phyloP scores from a whole-genome alignment of 2,329 filamentous ascomycete genomes.

The Sporothrix mexicana region DNA sequence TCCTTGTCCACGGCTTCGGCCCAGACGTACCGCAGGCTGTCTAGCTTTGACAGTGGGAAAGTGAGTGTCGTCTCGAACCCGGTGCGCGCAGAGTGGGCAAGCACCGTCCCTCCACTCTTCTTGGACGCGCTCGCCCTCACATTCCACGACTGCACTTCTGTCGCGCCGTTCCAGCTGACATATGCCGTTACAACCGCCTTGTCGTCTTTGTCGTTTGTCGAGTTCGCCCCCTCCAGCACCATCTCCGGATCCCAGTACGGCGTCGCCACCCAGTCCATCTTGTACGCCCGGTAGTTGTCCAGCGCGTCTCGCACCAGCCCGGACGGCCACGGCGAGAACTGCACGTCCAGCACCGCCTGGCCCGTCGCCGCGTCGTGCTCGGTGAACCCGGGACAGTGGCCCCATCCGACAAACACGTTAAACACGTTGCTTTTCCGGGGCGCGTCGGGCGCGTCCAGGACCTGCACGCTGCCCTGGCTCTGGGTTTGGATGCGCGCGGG shows the following conservation, averaged over 20 bases:
- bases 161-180: slow-evolving; percentile 55
- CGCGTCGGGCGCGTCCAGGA: slow-evolving; percentile 53
- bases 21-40: slow-evolving; percentile 24
- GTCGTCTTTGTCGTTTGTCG: slow-evolving; percentile 15
- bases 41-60: not conserved
- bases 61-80: slow-evolving; percentile 25
- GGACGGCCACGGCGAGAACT: slow-evolving; percentile 40
- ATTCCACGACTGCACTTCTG: slow-evolving; percentile 43
- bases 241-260: slow-evolving; percentile 49
- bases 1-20: slow-evolving; percentile 31
- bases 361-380: slow-evolving; percentile 54
- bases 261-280: slow-evolving; percentile 57
- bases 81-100: not conserved
- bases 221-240: slow-evolving; percentile 37
- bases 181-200: slow-evolving; percentile 41
- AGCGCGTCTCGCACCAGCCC: slow-evolving; percentile 40
- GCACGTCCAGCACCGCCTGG: slow-evolving; percentile 58
- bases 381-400: slow-evolving; percentile 55
- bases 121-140: slow-evolving; percentile 3
- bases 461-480: slow-evolving; percentile 55
- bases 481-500: slow-evolving; percentile 43
- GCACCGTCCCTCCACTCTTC: not conserved
- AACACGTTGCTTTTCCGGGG: slow-evolving; percentile 52
- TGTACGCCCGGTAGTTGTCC: slow-evolving; percentile 60
- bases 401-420: slow-evolving; percentile 64